phyloP scores from a whole-genome alignment of 306 rosid genomes.

The Vachellia pachyceras region DNA sequence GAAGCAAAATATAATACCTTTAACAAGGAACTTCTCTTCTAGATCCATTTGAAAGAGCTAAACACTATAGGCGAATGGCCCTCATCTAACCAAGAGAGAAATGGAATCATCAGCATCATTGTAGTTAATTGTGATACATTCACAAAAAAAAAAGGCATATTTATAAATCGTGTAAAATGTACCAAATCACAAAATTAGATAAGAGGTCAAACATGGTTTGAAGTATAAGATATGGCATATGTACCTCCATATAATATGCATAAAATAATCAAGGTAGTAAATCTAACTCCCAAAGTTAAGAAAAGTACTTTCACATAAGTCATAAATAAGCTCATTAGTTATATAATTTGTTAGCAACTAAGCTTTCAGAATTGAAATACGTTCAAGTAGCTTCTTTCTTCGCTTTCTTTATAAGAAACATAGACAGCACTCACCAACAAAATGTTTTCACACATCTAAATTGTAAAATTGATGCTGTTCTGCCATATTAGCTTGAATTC shows the following conservation, averaged over 20 bases:
- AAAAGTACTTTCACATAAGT: not conserved
- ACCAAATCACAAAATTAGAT: not conserved
- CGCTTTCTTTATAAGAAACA: not conserved
- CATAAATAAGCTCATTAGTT: conserved; percentile 1
- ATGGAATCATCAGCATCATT: conserved; percentile 26
- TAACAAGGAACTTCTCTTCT: conserved; percentile 70
- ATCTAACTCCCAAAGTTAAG: not conserved
- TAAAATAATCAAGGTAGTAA: not conserved
- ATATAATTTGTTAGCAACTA: not conserved
- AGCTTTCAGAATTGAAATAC: not conserved
- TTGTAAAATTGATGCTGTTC: not conserved
- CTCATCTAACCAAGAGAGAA: conserved; percentile 46
- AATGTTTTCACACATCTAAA: not conserved
- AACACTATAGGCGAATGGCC: conserved; percentile 27
- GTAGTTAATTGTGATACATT: not conserved
- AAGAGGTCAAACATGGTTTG: not conserved
- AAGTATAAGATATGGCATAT: not conserved
- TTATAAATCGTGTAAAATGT: not conserved
- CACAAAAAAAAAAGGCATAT: not conserved
- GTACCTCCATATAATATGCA: not conserved
- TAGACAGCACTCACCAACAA: not conserved
- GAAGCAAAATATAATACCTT: conserved; percentile 58
- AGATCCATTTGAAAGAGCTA: conserved; percentile 60
- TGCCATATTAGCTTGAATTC: not conserved
- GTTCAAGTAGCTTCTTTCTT: not conserved